Evolutionary conservation across 306 rosid species (phyloP).

Genomic region (Echinosophora koreensis): DNA sequence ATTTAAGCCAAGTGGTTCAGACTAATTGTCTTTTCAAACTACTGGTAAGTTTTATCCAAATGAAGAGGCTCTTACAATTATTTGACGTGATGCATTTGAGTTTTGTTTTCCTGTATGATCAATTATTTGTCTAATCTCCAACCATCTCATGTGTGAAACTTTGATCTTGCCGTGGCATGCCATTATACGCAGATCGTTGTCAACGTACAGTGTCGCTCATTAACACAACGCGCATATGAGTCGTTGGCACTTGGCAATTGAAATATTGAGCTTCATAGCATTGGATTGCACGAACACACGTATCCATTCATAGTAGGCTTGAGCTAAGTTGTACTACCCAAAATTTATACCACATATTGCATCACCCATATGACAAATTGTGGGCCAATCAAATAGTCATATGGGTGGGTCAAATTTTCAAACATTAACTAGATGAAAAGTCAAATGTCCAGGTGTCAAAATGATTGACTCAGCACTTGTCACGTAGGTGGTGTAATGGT

Average conservation of each 20-base stretch:
- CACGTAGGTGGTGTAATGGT: too few relatives aligned
- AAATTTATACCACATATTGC: too few relatives aligned
- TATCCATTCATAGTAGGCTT: constrained; percentile 14
- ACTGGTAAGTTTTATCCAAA: constrained; percentile 10
- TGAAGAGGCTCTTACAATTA: constrained; percentile 1
- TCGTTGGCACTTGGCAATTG: not conserved
- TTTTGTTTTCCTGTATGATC: constrained; percentile 33
- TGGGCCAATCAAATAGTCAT: too few relatives aligned
- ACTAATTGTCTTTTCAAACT: constrained; percentile 44
- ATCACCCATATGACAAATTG: too few relatives aligned
- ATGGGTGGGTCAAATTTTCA: too few relatives aligned
- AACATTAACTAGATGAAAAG: too few relatives aligned
- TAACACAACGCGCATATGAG: constrained; percentile 11
- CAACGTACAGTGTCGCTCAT: constrained; percentile 1
- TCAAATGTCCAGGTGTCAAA: too few relatives aligned
- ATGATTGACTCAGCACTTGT: too few relatives aligned
- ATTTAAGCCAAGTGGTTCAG: constrained; percentile 44
- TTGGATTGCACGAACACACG: not conserved
- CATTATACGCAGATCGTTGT: constrained; percentile 43
- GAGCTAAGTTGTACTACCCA: too few relatives aligned
- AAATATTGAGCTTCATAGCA: constrained; percentile 1
- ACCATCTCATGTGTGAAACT: constrained; percentile 42
- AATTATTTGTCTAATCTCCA: constrained; percentile 48
- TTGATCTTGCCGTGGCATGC: constrained; percentile 40
- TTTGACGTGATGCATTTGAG: constrained; percentile 35